Evolutionary conservation across 2,329 filamentous ascomycete genomes (phyloP).

Genomic region (Emergomyces pasteurianus): DNA sequence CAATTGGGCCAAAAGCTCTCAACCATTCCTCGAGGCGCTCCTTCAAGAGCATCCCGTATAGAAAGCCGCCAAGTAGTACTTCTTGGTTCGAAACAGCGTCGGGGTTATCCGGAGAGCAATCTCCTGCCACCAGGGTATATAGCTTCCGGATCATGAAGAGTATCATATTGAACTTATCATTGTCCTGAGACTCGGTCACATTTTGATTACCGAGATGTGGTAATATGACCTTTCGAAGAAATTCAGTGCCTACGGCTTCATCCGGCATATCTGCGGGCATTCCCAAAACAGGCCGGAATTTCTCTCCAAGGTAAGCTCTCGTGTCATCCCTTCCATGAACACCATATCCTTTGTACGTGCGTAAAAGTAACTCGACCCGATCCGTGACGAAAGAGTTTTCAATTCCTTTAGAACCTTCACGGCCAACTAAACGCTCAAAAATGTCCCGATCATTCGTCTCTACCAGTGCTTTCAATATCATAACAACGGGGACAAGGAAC

Average conservation of each 20-base stretch:
- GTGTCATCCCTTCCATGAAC: constrained; percentile 74
- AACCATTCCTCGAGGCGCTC: constrained; percentile 88
- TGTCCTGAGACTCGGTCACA: constrained; percentile 71
- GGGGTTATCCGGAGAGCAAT: constrained; percentile 88
- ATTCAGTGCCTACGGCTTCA: constrained; percentile 82
- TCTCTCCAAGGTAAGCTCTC: constrained; percentile 74
- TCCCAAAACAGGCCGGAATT: constrained; percentile 79
- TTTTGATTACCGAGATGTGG: constrained; percentile 81
- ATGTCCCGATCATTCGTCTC: constrained; percentile 97
- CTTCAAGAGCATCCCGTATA: constrained; percentile 93
- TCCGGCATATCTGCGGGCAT: constrained; percentile 75
- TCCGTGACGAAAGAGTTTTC: constrained; percentile 90
- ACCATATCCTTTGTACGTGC: constrained; percentile 85
- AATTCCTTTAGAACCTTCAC: constrained; percentile 60
- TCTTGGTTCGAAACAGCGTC: constrained; percentile 96
- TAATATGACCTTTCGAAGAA: constrained; percentile 77
- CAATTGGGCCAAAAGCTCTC: constrained; percentile 44
- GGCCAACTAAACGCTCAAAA: constrained; percentile 82
- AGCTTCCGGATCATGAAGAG: constrained; percentile 95
- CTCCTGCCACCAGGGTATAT: constrained; percentile 82
- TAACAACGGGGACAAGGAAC: constrained; percentile 89
- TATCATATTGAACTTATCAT: constrained; percentile 86
- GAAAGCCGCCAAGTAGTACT: constrained; percentile 79
- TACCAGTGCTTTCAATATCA: constrained; percentile 88
- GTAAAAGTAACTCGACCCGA: constrained; percentile 78